Conservation (phyloP, 2,329 filamentous ascomycete species). For the Scedosporium apiospermum region DNA sequence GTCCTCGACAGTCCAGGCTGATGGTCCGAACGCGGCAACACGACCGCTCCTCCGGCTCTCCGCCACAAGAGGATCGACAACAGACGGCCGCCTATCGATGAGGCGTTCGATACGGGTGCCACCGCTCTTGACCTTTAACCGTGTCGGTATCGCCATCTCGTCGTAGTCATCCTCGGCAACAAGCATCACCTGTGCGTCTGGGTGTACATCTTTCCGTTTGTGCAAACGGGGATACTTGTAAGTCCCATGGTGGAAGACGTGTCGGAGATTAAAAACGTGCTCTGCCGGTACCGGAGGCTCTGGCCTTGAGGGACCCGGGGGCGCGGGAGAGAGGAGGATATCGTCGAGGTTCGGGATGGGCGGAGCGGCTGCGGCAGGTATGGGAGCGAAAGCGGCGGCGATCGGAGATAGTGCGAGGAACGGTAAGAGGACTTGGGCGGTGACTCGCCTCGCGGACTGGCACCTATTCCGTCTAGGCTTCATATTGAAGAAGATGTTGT, state of each 20-base stretch:
- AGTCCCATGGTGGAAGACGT: slow-evolving; percentile 88
- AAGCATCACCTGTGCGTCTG: slow-evolving; percentile 49
- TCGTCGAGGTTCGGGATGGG: slow-evolving; percentile 29
- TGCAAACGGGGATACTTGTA: slow-evolving; percentile 70
- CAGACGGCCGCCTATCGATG: slow-evolving; percentile 63
- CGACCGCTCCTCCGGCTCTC: slow-evolving; percentile 60
- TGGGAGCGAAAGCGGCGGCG: slow-evolving; percentile 20
- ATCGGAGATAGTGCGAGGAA: slow-evolving; percentile 52
- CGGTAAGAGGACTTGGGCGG: slow-evolving; percentile 53
- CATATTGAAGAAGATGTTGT: neutral
- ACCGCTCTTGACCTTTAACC: slow-evolving; percentile 52
- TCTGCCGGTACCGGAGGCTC: slow-evolving; percentile 39
- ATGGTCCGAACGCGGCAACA: slow-evolving; percentile 57
- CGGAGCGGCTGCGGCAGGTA: slow-evolving; percentile 18
- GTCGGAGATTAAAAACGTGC: slow-evolving; percentile 62
- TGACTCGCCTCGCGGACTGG: slow-evolving; percentile 52
- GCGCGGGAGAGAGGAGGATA: slow-evolving; percentile 30
- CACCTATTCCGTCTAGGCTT: slow-evolving; percentile 19
- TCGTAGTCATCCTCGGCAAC: slow-evolving; percentile 48
- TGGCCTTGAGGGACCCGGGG: slow-evolving; percentile 25
- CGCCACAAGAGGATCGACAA: slow-evolving; percentile 70
- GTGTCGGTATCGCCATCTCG: slow-evolving; percentile 36
- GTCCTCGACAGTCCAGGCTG: slow-evolving; percentile 76
- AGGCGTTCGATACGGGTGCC: slow-evolving; percentile 69
- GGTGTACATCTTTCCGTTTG: slow-evolving; percentile 59